A percentile compares a stretch with the other conserved stretches of the same genome.
These are phyloP conservation scores for Plectosphaerella cucumerina DNA, from an alignment of 2,329 filamentous ascomycete species.

Conservation along the genomic window DNA sequence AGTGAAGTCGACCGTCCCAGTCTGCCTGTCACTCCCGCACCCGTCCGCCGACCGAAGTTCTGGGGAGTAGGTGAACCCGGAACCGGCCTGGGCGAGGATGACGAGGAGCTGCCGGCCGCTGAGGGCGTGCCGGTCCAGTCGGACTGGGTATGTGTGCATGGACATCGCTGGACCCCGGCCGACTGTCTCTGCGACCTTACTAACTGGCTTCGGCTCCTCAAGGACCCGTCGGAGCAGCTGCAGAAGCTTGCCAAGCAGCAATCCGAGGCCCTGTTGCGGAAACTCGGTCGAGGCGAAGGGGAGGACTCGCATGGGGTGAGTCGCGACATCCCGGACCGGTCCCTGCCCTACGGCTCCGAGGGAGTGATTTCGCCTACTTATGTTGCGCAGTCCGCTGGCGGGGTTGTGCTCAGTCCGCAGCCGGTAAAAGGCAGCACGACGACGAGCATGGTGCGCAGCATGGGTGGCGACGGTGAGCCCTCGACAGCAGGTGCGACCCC, in stretches of 20 bases:
- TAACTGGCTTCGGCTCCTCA: constrained; percentile 45
- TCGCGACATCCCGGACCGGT: constrained; percentile 42
- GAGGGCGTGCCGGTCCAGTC: constrained; percentile 81
- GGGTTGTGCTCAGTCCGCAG: constrained; percentile 32
- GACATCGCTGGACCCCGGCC: constrained; percentile 40
- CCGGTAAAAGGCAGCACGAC: constrained; percentile 35
- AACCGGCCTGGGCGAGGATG: constrained; percentile 44
- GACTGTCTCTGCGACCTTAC: constrained; percentile 53
- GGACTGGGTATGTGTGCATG: constrained; percentile 86
- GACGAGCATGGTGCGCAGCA: constrained; percentile 27
- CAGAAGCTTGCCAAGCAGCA: constrained; percentile 66
- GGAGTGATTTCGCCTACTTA: constrained; percentile 39
- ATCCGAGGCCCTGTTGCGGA: constrained; percentile 55
- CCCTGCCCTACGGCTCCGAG: constrained; percentile 51
- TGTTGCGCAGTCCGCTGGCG: constrained; percentile 29
- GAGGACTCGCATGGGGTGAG: constrained; percentile 19
- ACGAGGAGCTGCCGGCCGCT: constrained; percentile 64
- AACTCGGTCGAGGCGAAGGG: constrained; percentile 35
- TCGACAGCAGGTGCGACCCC: constrained; percentile 7
- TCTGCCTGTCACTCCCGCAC: constrained; percentile 85
- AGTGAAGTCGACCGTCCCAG: constrained; percentile 78
- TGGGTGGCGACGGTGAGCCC: constrained; percentile 15
- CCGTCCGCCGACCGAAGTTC: constrained; percentile 64
- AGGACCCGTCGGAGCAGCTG: constrained; percentile 69
- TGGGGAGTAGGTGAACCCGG: constrained; percentile 50